Conservation (phyloP, 1,284 basidiomycete species). For the Leccinum pachyderme region DNA sequence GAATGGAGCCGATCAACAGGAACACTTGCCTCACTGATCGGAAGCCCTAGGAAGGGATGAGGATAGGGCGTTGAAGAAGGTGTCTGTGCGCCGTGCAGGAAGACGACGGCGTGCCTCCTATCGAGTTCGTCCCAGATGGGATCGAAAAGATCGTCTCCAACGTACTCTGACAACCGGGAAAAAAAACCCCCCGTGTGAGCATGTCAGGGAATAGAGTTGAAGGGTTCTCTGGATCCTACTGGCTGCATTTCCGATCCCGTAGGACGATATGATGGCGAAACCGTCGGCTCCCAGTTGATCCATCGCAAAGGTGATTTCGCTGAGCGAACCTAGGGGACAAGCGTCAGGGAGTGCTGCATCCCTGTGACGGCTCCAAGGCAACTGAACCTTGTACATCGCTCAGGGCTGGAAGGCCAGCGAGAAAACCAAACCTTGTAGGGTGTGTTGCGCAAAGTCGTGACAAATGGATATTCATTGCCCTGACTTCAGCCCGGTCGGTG, state of each 20-base stretch:
- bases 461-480: slow-evolving; percentile 47
- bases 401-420: slow-evolving; percentile 60
- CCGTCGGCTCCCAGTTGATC: slow-evolving; percentile 62
- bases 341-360: slow-evolving; percentile 7
- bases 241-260: slow-evolving; percentile 47
- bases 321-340: slow-evolving; percentile 43
- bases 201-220: neutral
- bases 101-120: slow-evolving; percentile 54
- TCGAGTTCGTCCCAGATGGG: slow-evolving; percentile 66
- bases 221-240: slow-evolving; percentile 35
- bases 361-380: slow-evolving; percentile 3
- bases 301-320: slow-evolving; percentile 56
- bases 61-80: slow-evolving; percentile 62
- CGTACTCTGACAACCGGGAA: slow-evolving; percentile 44
- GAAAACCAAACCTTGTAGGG: slow-evolving; percentile 61
- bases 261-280: slow-evolving; percentile 60
- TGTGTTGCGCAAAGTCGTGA: slow-evolving; percentile 46
- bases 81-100: slow-evolving; percentile 67
- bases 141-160: slow-evolving; percentile 61
- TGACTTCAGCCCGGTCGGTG: slow-evolving; percentile 43
- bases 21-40: slow-evolving; percentile 57
- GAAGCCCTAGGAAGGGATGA: slow-evolving; percentile 59
- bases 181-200: slow-evolving; percentile 2
- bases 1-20: slow-evolving; percentile 13
- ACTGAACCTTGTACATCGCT: slow-evolving; percentile 55